Evolutionary conservation across 169 alveolate genomes (phyloP), one percentile per base, ranked within the genome.

Genomic region (Plasmodium inui): DNA sequence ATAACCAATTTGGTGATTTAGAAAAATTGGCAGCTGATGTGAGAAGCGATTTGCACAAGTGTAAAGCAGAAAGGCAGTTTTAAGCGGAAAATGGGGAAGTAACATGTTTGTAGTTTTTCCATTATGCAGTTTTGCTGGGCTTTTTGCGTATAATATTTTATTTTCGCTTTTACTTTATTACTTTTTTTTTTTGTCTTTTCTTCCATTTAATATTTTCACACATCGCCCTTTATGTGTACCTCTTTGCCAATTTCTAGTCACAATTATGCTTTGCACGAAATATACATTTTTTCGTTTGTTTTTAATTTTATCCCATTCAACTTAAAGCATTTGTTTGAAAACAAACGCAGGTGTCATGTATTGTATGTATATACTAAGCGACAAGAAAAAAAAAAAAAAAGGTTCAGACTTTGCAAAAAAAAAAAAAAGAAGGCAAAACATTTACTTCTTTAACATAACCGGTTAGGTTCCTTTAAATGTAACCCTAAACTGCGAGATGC

Each of bases 11-110:
- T 61, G 19, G 10, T 78, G 81, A 57, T 37, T 32, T 88, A n/a
- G 80, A 88, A 61, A 72, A 88, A 37, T 80, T 88, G 82, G 22
- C 74, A 76, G 34, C 46, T 72, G 83, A 88, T 39, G 46, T 79
- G 46, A 78, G 53, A 88, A 78, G 55, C 32, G 46, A 61, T 61
- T 61, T 88, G 26, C 37, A 78, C n/a, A 88, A 79, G 44, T 39
- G 82, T 46, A 79, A 88, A 79, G 30, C 67, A 19, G 88, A 88
- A 79, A 88, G 46, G 53, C 94, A 84, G 26, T 84, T 80, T 78
- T 88, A 57, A 78, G 46, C 7, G 71, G 46, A 17, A 70, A 53
- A 14, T 32, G 71, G 71, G 61, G 22, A 17, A 30, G 41, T 53
- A 50, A 41, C 88, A 79, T 79, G 26, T 9, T 50, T 80, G 53